Evolutionary conservation across 768 basidiomycete genomes (phyloP), one percentile per base, ranked within the genome.

Genomic region (Boletus edulis): DNA sequence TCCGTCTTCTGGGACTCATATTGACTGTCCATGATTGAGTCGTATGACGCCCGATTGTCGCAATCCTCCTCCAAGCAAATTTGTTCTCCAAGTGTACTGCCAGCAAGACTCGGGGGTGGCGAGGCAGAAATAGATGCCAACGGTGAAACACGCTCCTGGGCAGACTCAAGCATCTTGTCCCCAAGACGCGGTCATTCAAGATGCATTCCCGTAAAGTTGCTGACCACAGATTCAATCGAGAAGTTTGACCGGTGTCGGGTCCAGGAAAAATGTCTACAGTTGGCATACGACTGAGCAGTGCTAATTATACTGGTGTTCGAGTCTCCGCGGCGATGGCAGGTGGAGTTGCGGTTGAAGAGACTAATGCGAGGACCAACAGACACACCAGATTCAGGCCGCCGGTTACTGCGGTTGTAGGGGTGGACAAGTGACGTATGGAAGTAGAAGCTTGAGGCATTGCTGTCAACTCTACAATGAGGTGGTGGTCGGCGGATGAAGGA

Each of bases 111-210:
- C 44, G 78, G 79, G 0, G 78, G 66, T 2, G 88, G 87, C 0
- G 88, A 89, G 0, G 81, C 86, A 1, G 85, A 80, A 56, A 91
- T 89, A 0, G 87, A 73, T 0, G 76, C 66, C 29, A 91, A 75
- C 0, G 86, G 81, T 55, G 79, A 76, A 2, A 77, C 80, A 44
- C 75, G 78, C 35, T 81, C 82, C 8, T 61, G 67, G 13, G 72
- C 78, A 32, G 77, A 83, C 37, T 87, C 84, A 58, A 93, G 88
- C 91, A 93, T 93, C 78, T 91, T 93, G 69, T 93, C 91, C 1
- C 91, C 90, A 4, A 92, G 67, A 3, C 85, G 88, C 2, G 91
- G 91, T 11, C 90, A 79, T 2, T 78, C 83, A 1, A 87, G 68
- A n/a, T 79, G 74, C 59, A 75, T 69, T 4, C 71, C 76, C 11